These are phyloP conservation scores for Malassezia japonica DNA, from an alignment of 1,284 basidiomycete genomes.

Conservation along the genomic window DNA sequence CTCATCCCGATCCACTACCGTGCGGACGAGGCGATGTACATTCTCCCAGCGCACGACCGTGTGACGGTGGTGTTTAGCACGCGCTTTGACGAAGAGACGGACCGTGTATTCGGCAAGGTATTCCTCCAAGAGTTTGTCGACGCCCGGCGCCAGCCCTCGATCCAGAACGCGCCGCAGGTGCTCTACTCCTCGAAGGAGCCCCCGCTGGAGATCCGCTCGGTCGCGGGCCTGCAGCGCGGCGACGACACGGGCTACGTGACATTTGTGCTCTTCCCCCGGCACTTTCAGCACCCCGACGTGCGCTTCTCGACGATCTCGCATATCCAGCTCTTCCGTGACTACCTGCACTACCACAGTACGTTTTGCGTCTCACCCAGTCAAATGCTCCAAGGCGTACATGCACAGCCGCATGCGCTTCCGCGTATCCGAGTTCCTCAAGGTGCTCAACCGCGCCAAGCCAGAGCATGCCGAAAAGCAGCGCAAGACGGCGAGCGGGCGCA, in stretches of 20 bases:
- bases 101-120: slow-evolving; percentile 89
- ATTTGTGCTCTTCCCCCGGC: slow-evolving; percentile 93
- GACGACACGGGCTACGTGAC: slow-evolving; percentile 97
- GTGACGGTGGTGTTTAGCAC: slow-evolving; percentile 98
- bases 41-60: slow-evolving; percentile 83
- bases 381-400: slow-evolving; percentile 98
- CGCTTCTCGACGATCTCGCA: slow-evolving; percentile 82
- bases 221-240: slow-evolving; percentile 67
- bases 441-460: slow-evolving; percentile 94
- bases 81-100: slow-evolving; percentile 92
- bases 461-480: slow-evolving; percentile 72
- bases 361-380: slow-evolving; percentile 56
- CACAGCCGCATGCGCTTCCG: slow-evolving; percentile 92
- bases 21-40: slow-evolving; percentile 87
- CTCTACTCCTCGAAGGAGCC: slow-evolving; percentile 93
- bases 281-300: slow-evolving; percentile 69
- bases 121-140: slow-evolving; percentile 99
- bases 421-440: slow-evolving; percentile 93
- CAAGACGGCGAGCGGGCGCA: slow-evolving; percentile 66
- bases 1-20: slow-evolving; percentile 80
- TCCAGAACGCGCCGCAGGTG: slow-evolving; percentile 96
- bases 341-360: slow-evolving; percentile 81
- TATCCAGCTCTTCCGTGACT: slow-evolving; percentile 94
- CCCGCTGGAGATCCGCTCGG: slow-evolving; percentile 83
- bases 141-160: slow-evolving; percentile 78